phyloP scores from a whole-genome alignment of 176 grass and related monocot species.

The Oryza australiensis region DNA sequence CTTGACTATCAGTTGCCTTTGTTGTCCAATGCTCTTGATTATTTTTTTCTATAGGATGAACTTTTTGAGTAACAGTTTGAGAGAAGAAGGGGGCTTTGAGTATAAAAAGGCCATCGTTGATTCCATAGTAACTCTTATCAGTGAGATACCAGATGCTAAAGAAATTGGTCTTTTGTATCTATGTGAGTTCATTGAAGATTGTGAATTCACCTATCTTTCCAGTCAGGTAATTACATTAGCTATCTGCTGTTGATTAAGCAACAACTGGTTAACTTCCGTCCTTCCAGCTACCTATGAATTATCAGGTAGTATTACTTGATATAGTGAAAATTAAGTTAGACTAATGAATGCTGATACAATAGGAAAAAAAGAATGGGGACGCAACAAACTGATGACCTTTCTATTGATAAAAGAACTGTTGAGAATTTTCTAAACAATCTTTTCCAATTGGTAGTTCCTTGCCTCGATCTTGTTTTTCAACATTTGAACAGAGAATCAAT shows the following conservation, averaged over 20 bases:
- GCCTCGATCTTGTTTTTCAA: neutral
- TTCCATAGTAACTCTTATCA: constrained; percentile 87
- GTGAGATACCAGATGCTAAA: constrained; percentile 94
- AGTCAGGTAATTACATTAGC: constrained; percentile 64
- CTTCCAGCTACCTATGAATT: constrained; percentile 13
- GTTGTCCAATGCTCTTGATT: neutral
- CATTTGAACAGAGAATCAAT: neutral
- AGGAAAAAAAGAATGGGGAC: neutral
- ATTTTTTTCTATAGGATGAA: constrained; percentile 69
- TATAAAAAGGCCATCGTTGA: constrained; percentile 99
- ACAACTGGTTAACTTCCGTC: constrained; percentile 17
- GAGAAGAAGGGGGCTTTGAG: constrained; percentile 97
- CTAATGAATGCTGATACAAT: neutral
- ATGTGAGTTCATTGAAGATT: constrained; percentile 99
- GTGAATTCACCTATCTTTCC: constrained; percentile 97
- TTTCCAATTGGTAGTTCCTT: neutral
- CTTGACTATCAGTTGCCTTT: constrained; percentile 9
- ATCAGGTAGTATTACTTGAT: neutral
- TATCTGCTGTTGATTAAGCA: constrained; percentile 10
- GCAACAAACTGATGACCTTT: neutral
- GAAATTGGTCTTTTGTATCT: constrained; percentile 91
- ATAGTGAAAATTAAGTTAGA: neutral
- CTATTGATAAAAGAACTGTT: constrained; percentile 14
- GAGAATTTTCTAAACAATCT: neutral
- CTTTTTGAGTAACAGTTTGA: constrained; percentile 94